Base-by-base conservation (phyloP, 1,284 basidiomycete genomes). In the Mycosarcoma maydis region DNA sequence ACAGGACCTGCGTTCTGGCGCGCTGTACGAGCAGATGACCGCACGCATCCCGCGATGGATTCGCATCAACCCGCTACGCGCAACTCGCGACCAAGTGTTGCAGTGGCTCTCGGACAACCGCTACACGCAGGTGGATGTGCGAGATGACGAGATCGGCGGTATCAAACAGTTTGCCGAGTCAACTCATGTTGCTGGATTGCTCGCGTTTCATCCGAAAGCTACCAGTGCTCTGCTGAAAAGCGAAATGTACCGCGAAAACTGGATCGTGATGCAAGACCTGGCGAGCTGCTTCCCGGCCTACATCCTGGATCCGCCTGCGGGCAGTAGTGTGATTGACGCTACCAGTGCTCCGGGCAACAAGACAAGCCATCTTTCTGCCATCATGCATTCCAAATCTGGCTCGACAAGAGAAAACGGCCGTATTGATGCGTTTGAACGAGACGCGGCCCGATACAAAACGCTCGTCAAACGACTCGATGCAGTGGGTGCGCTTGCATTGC, bases 331-430 rank as follows among this genome's bases (percentile, higher is more conserved):
- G 30, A 90, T 98, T 43, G 96, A 98, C 82, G 94, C 92, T 5
- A 98, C 94, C 24, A 90, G 94, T 38, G 95, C 96, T 0, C 96
- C 95, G 0, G 96, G 96, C 0, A 99, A 99, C 84, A 99, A 99
- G 84, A 98, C 96, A 0, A 91, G 92, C 6, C 92, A 96, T 82
- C 84, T 98, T 13, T 90, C 90, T 62, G 92, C 94, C 10, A 84
- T 98, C 34, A 72, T 81, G 65, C 41, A 19, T 19, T 40, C 26
- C 11, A 49, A 52, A 29, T 23, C 26, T n/a, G 29, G 2, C 4
- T n/a, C 20, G 14, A 30, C 14, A 30, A 14, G 11, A 19, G 24
- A 36, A 11, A 30, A 9, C 4, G 49, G 51, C 0, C 43, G 47
- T 16, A 39, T 80, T 14, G 51, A 60, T 20, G 79, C 79, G 3